Evolutionary conservation across 2,329 filamentous ascomycete genomes (phyloP).

Genomic region (Apiospora saccharicola): DNA sequence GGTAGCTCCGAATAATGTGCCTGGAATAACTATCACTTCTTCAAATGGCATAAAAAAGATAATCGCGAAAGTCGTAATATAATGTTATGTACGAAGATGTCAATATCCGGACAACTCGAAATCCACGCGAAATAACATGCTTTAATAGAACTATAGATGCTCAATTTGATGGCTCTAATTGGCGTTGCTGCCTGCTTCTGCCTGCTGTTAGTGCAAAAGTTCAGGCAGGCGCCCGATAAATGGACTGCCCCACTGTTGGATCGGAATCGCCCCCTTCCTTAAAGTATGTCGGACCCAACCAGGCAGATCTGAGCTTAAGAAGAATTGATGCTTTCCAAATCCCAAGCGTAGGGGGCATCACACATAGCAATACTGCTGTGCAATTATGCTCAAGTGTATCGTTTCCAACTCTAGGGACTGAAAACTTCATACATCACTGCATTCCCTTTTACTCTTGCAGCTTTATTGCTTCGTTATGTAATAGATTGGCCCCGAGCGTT

Average conservation of each 20-base stretch:
- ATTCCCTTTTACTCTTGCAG: no score
- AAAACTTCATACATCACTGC: no score
- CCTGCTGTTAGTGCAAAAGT: neutral
- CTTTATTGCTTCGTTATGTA: no score
- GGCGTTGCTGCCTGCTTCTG: slow-evolving; percentile 10
- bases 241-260: neutral
- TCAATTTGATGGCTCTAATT: neutral
- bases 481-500: no score
- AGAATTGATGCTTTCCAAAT: no score
- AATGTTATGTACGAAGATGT: neutral
- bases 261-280: neutral
- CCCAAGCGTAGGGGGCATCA: no score
- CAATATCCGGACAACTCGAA: neutral
- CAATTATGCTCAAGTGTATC: no score
- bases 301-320: no score
- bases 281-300: no score
- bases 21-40: neutral
- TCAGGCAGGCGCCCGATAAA: neutral
- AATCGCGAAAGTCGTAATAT: neutral
- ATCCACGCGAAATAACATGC: neutral
- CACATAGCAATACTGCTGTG: no score
- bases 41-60: neutral
- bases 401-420: no score
- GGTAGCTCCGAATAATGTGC: neutral
- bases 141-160: neutral